phyloP scores from a whole-genome alignment of 1,139 yeast species.

The Lodderomyces jiufengensis region DNA sequence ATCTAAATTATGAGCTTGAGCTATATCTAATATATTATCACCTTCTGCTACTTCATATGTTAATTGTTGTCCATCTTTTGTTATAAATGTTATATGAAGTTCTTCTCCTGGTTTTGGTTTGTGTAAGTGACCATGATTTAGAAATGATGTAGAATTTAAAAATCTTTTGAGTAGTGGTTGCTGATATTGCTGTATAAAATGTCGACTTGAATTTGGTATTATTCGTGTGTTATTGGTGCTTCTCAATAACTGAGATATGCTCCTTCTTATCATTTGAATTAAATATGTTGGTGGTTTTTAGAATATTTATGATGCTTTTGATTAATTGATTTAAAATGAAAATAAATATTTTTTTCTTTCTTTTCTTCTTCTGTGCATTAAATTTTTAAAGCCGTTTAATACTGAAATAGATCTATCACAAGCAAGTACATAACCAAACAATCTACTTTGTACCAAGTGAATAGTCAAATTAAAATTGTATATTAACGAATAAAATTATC shows the following conservation, averaged over 20 bases:
- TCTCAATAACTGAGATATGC: background rate
- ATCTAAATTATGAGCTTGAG: slow-evolving; percentile 88
- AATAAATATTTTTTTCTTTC: background rate
- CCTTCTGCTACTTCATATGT: slow-evolving; percentile 89
- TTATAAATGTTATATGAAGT: slow-evolving; percentile 80
- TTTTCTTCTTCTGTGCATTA: background rate
- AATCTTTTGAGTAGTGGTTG: no score
- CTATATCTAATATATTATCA: slow-evolving; percentile 86
- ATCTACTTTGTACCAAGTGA: background rate
- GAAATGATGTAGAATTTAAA: slow-evolving; percentile 14
- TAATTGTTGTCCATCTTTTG: slow-evolving; percentile 84
- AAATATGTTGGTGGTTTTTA: background rate
- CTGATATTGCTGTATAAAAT: background rate
- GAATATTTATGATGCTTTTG: no score
- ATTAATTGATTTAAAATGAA: background rate
- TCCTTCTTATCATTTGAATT: slow-evolving; percentile 4
- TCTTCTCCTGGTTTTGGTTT: slow-evolving; percentile 95
- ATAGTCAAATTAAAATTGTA: no score
- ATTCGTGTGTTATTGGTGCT: background rate
- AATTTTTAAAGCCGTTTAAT: no score
- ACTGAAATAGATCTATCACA: no score
- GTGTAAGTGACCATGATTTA: slow-evolving; percentile 76
- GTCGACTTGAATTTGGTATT: background rate
- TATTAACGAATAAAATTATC: no score
- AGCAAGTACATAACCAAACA: slow-evolving; percentile 6